phyloP scores from a whole-genome alignment of 768 basidiomycete species.

The Trametes elegans region DNA sequence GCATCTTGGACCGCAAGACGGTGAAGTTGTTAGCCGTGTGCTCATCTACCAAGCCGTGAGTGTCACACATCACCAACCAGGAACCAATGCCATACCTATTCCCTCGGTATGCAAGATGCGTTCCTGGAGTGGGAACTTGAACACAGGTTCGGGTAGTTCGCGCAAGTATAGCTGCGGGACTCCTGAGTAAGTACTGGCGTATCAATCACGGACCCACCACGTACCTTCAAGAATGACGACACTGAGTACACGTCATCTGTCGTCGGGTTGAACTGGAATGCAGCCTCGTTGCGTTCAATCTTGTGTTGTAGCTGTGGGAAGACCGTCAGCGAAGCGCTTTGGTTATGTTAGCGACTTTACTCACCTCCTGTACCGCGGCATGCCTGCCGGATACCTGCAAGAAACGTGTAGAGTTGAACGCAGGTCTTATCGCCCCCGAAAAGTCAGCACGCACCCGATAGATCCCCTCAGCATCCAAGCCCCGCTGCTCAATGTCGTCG shows the following conservation, averaged over 20 bases:
- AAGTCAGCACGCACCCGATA: constrained; percentile 56
- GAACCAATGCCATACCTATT: constrained; percentile 50
- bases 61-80: background rate
- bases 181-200: background rate
- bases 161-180: constrained; percentile 50
- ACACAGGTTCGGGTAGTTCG: constrained; percentile 87
- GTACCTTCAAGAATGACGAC: constrained; percentile 80
- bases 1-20: constrained; percentile 83
- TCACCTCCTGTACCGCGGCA: constrained; percentile 78
- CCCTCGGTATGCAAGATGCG: constrained; percentile 79
- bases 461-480: constrained; percentile 76
- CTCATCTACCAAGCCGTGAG: constrained; percentile 46
- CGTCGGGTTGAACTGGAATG: constrained; percentile 68
- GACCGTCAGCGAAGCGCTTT: background rate
- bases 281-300: constrained; percentile 78
- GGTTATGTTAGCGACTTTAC: constrained; percentile 14
- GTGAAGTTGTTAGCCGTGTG: constrained; percentile 70
- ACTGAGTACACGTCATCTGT: constrained; percentile 82
- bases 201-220: constrained; percentile 15
- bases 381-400: constrained; percentile 78
- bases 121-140: constrained; percentile 77
- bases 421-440: background rate
- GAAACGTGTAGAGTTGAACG: constrained; percentile 8
- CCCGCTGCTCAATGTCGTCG: constrained; percentile 77
- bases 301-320: constrained; percentile 72